Evolutionary conservation across 495 filamentous ascomycete genomes (phyloP), one percentile per base, ranked within the genome.

Genomic region (Penicillium argentinense): DNA sequence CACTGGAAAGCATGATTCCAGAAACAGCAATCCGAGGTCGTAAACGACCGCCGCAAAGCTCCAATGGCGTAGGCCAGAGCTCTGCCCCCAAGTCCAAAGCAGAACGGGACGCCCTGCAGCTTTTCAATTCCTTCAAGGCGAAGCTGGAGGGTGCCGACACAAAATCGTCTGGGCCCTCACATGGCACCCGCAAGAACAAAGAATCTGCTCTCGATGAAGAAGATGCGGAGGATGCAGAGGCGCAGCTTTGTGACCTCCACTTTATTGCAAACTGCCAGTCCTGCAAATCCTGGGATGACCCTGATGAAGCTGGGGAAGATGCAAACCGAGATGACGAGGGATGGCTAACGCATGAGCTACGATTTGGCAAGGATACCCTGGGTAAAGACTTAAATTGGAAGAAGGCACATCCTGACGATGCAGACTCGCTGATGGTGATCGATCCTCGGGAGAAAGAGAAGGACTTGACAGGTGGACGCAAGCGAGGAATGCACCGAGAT

Each of bases 181-280:
- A 29, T 0, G 3, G 9, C 9, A 4, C 14, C 4, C 7, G 21
- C 21, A 19, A 9, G 16, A 36, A 36, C 33, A 36, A 36, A 12
- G 16, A n/a, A 19, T 39, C 19, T 23, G 40, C 43, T 3, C 67
- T 59, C 5, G 57, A 54, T 26, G 48, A 56, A 13, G 47, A 58
- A 30, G 68, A 60, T 11, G 64, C 62, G n/a, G 77, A 82, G 32
- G 85, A 88, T 34, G 82, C 81, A 49, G 87, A 92, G 63, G 76
- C 77, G 0, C 74, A 76, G 29, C 71, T 95, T 12, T 96, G 91
- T 59, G 89, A 96, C 60, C 74, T 96, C 4, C 91, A 96, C 56
- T 96, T 96, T 70, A 91, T 97, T 54, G 85, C 85, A 6, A 85
- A 91, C 52, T 99, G 93, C 64, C 87, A 95, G 49, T 95, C 88